These are phyloP conservation scores for Wickerhamomyces ciferrii DNA, from an alignment of 805 yeast genomes.

Conservation along the genomic window DNA sequence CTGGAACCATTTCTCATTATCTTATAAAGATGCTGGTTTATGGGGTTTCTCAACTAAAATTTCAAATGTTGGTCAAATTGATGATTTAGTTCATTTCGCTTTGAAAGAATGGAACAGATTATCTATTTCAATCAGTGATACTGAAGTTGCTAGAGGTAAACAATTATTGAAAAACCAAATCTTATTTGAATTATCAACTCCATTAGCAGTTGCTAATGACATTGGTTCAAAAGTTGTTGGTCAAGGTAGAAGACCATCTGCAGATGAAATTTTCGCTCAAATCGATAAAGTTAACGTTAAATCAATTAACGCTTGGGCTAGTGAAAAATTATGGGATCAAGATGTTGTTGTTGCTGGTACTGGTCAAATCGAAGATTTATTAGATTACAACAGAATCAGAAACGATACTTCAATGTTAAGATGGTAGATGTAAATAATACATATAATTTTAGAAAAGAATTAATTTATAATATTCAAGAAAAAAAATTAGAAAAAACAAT, in stretches of 20 bases:
- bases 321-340: conserved; percentile 72
- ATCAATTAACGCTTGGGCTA: conserved; percentile 70
- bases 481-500: not conserved
- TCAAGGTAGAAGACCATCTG: conserved; percentile 57
- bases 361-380: conserved; percentile 80
- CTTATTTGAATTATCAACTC: conserved; percentile 42
- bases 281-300: conserved; percentile 60
- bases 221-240: conserved; percentile 57
- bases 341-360: conserved; percentile 80
- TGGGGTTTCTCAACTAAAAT: conserved; percentile 77
- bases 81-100: conserved; percentile 76
- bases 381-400: conserved; percentile 84
- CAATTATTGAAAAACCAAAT: conserved; percentile 61
- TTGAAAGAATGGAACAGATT: conserved; percentile 87
- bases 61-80: conserved; percentile 53
- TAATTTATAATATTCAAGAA: not conserved
- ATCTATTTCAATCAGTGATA: conserved; percentile 66
- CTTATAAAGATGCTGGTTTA: conserved; percentile 74
- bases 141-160: conserved; percentile 77
- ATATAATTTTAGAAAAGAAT: not conserved
- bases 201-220: conserved; percentile 46
- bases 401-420: conserved; percentile 88
- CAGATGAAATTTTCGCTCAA: conserved; percentile 51
- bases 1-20: conserved; percentile 64
- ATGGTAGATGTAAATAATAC: conserved; percentile 37